Percentiles rank a stretch among this genome's conserved stretches.
Conservation (phyloP, 2,329 filamentous ascomycete species). For the Cytospora leucostoma region DNA sequence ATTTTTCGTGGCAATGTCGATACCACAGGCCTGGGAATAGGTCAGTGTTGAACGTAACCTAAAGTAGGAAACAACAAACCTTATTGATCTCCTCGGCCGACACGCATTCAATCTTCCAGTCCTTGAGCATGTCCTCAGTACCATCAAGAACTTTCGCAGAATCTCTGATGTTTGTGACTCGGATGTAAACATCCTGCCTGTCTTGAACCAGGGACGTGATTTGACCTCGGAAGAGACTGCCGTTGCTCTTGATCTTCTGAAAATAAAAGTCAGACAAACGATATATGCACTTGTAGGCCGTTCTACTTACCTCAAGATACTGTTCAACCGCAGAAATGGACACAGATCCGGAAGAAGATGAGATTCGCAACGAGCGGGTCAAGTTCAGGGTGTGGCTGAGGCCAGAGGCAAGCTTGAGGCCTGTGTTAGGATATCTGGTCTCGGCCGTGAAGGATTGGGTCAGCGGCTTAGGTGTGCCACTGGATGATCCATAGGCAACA, state of each 20-base stretch:
- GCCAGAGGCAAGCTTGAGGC: constrained; percentile 36
- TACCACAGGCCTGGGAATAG: constrained; percentile 8
- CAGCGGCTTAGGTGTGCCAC: constrained; percentile 17
- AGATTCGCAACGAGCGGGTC: constrained; percentile 49
- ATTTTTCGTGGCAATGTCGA: constrained; percentile 42
- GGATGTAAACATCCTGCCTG: constrained; percentile 51
- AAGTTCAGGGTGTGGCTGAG: constrained; percentile 51
- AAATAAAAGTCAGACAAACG: constrained; percentile 26
- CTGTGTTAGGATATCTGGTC: constrained; percentile 30
- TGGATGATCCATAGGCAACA: constrained; percentile 31
- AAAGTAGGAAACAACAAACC: constrained; percentile 31
- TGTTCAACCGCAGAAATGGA: constrained; percentile 42
- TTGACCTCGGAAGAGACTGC: constrained; percentile 36
- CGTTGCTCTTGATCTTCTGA: constrained; percentile 45
- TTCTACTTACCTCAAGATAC: constrained; percentile 47
- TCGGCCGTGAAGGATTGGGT: constrained; percentile 21
- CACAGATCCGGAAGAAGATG: constrained; percentile 36
- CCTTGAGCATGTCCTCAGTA: constrained; percentile 39
- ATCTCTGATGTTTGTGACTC: constrained; percentile 63
- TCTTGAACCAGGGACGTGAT: constrained; percentile 42
- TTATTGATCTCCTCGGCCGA: constrained; percentile 47
- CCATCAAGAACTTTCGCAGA: constrained; percentile 53
- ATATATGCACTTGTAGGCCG: background rate
- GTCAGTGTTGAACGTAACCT: background rate
- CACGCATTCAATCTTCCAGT: constrained; percentile 51